Conservation (phyloP, 805 yeast species). For the Myxozyma neglecta region DNA sequence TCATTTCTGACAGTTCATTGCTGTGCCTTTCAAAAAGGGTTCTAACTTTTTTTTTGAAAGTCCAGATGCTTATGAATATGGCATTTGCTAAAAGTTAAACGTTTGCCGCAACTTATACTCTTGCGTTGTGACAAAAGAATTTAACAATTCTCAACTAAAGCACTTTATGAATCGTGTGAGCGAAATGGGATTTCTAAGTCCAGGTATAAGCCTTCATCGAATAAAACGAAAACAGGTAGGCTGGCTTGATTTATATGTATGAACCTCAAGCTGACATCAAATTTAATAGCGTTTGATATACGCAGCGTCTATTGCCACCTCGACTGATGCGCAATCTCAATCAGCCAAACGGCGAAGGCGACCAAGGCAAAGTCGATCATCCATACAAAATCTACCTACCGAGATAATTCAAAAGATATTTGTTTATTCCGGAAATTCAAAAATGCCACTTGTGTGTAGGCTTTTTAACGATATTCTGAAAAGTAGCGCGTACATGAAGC, state of each 20-base stretch:
- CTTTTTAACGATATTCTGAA: slow-evolving; percentile 1
- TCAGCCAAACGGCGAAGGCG: background rate
- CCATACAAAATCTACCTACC: slow-evolving; percentile 14
- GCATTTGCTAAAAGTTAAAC: too few relatives aligned
- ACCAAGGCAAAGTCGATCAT: background rate
- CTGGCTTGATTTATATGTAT: too few relatives aligned
- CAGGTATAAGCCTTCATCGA: slow-evolving; percentile 11
- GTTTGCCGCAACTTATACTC: too few relatives aligned
- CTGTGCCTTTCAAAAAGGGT: too few relatives aligned
- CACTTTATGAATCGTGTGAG: too few relatives aligned
- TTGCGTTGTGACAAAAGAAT: too few relatives aligned
- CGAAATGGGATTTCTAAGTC: background rate
- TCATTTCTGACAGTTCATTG: too few relatives aligned
- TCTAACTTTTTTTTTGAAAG: too few relatives aligned
- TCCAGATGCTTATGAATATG: too few relatives aligned
- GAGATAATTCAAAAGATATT: slow-evolving; percentile 22
- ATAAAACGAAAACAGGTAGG: slow-evolving; percentile 6
- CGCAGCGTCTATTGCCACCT: slow-evolving; percentile 4
- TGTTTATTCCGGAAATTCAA: slow-evolving; percentile 10
- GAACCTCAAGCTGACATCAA: too few relatives aligned
- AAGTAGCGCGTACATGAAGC: slow-evolving; percentile 8
- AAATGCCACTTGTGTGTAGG: slow-evolving; percentile 14
- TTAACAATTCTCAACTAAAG: too few relatives aligned
- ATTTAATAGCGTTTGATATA: background rate
- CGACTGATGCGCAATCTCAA: background rate